Conservation (phyloP, 768 basidiomycete genomes). For the Auricularia sp. region DNA sequence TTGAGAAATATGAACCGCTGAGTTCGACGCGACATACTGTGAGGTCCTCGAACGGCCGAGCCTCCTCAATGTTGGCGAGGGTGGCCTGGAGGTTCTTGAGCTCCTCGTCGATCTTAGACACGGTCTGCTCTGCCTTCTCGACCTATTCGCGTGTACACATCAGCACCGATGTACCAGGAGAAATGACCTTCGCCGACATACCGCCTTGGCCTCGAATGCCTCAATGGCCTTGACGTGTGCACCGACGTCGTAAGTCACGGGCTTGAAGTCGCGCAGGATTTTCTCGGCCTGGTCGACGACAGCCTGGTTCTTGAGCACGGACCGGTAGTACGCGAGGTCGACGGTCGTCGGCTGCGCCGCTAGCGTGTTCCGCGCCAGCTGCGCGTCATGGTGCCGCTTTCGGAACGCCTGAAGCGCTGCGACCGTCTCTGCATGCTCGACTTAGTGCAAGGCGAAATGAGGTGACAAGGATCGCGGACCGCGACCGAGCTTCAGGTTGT, state of each 20-base stretch:
- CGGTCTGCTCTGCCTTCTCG: conserved; percentile 80
- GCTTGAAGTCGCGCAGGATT: conserved; percentile 79
- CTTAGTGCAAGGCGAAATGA: not conserved
- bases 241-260: conserved; percentile 84
- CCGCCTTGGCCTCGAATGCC: conserved; percentile 93
- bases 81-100: conserved; percentile 86
- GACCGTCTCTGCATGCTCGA: conserved; percentile 62
- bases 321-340: conserved; percentile 87
- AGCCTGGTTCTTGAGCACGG: conserved; percentile 83
- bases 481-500: conserved; percentile 1
- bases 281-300: conserved; percentile 92
- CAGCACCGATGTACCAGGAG: conserved; percentile 1
- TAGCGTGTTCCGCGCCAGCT: conserved; percentile 56
- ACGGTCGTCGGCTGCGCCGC: conserved; percentile 68
- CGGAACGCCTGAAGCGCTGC: conserved; percentile 89
- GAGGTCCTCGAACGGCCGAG: conserved; percentile 94
- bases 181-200: conserved; percentile 32
- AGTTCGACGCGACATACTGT: conserved; percentile 50
- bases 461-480: not conserved
- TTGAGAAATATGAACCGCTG: not conserved
- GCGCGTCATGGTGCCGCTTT: conserved; percentile 87
- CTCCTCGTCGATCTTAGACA: conserved; percentile 82
- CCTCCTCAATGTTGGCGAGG: conserved; percentile 93
- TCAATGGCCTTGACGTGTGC: conserved; percentile 92
- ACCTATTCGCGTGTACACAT: conserved; percentile 40